Evolutionary conservation across 2,329 filamentous ascomycete species (phyloP).

Genomic region (Lachnellula suecica): DNA sequence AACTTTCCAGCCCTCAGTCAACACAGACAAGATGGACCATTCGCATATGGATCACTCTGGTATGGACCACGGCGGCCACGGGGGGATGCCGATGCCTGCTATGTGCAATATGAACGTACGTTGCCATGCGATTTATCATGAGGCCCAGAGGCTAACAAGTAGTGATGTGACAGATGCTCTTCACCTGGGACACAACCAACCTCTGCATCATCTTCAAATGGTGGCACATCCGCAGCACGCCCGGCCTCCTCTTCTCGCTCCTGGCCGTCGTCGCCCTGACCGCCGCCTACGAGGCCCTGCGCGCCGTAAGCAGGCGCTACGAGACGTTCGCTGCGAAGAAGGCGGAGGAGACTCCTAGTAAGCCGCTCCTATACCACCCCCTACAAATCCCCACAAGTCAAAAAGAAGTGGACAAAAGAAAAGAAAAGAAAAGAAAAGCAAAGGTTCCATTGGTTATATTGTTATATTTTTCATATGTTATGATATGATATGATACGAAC

Average conservation of each 20-base stretch:
- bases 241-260: slow-evolving; percentile 79
- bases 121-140: background rate
- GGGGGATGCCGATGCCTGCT: slow-evolving; percentile 49
- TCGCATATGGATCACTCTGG: slow-evolving; percentile 46
- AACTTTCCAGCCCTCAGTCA: slow-evolving; percentile 14
- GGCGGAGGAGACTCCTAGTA: slow-evolving; percentile 28
- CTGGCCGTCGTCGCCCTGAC: slow-evolving; percentile 78
- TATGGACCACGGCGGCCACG: slow-evolving; percentile 57
- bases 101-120: slow-evolving; percentile 92
- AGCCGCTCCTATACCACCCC: slow-evolving; percentile 14
- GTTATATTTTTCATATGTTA: background rate
- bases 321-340: slow-evolving; percentile 49
- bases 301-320: slow-evolving; percentile 74
- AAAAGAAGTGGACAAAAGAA: background rate
- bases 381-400: background rate
- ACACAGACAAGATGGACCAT: slow-evolving; percentile 40
- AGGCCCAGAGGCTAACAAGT: slow-evolving; percentile 2
- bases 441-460: background rate
- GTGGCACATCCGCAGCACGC: slow-evolving; percentile 79
- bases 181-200: slow-evolving; percentile 91
- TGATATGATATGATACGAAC: background rate
- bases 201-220: slow-evolving; percentile 93
- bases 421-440: background rate
- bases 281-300: slow-evolving; percentile 90
- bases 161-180: slow-evolving; percentile 73